Evolutionary conservation across 345 rosid species (phyloP).

Genomic region (Gossypium anomalum): DNA sequence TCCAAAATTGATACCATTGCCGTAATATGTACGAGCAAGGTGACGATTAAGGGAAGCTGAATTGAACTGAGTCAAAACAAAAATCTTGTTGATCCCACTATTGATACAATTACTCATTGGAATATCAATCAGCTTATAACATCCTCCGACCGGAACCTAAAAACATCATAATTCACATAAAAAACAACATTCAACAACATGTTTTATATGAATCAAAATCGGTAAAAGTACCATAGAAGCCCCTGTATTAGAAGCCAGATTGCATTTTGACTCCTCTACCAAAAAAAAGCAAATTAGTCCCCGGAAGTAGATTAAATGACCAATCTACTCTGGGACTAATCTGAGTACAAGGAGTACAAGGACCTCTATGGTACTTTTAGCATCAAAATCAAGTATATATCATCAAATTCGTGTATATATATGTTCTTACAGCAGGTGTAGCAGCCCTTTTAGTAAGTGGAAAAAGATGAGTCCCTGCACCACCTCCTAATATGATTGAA

Average conservation of each 20-base stretch:
- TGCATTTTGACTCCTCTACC: too few relatives aligned
- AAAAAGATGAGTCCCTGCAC: conserved; percentile 82
- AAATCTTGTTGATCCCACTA: conserved; percentile 90
- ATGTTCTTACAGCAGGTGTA: conserved; percentile 77
- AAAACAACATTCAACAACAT: not conserved
- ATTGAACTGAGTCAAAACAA: conserved; percentile 88
- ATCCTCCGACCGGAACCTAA: conserved; percentile 93
- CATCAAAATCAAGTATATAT: not conserved
- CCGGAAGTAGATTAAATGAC: too few relatives aligned
- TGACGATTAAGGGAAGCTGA: conserved; percentile 95
- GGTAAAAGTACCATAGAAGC: too few relatives aligned
- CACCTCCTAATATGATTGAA: conserved; percentile 89
- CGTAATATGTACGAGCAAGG: conserved; percentile 80
- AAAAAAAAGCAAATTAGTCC: too few relatives aligned
- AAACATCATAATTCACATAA: conserved; percentile 22
- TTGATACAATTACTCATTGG: conserved; percentile 99
- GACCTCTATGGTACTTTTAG: too few relatives aligned
- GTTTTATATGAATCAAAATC: too few relatives aligned
- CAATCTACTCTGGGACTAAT: too few relatives aligned
- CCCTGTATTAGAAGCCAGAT: too few relatives aligned
- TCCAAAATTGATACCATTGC: conserved; percentile 88
- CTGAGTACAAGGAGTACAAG: too few relatives aligned
- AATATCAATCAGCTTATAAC: conserved; percentile 86
- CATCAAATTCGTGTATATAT: not conserved
- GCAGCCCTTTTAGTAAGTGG: conserved; percentile 92